Conservation (phyloP, 1,139 yeast species). For the Blastobotrys ciferrii region DNA sequence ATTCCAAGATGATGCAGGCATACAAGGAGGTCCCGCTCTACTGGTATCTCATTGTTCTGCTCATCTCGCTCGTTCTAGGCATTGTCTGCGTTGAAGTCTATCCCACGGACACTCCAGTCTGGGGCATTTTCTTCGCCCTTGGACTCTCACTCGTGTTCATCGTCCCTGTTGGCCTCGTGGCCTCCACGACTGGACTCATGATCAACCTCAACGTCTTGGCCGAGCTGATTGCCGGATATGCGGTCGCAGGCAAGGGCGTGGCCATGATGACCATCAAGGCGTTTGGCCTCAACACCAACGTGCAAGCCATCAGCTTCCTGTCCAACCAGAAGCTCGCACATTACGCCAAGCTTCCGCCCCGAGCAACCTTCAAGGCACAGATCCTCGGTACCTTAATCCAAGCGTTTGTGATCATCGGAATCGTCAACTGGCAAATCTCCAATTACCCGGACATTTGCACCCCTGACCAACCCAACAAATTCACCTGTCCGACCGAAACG, state of each 20-base stretch:
- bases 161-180: conserved; percentile 47
- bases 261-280: conserved; percentile 58
- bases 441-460: conserved; percentile 48
- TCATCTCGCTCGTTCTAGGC: conserved; percentile 47
- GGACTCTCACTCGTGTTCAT: conserved; percentile 40
- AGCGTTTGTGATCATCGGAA: conserved; percentile 48
- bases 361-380: conserved; percentile 58
- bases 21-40: conserved; percentile 63
- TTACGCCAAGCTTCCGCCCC: conserved; percentile 59
- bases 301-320: conserved; percentile 57
- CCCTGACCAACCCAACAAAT: conserved; percentile 37
- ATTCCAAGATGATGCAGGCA: conserved; percentile 51
- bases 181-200: conserved; percentile 51
- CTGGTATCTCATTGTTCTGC: conserved; percentile 49
- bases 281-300: conserved; percentile 56
- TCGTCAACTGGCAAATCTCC: conserved; percentile 52
- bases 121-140: conserved; percentile 57
- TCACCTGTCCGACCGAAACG: conserved; percentile 40
- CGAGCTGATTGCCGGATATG: conserved; percentile 58
- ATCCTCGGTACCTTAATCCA: conserved; percentile 40
- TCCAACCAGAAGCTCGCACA: conserved; percentile 58
- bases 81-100: conserved; percentile 45
- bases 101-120: conserved; percentile 47
- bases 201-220: conserved; percentile 56
- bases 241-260: conserved; percentile 58